A percentile compares a stretch with the other conserved stretches of the same genome.
Evolutionary conservation across 176 grass and related monocot species (phyloP).

Genomic region (Olyra latifolia): DNA sequence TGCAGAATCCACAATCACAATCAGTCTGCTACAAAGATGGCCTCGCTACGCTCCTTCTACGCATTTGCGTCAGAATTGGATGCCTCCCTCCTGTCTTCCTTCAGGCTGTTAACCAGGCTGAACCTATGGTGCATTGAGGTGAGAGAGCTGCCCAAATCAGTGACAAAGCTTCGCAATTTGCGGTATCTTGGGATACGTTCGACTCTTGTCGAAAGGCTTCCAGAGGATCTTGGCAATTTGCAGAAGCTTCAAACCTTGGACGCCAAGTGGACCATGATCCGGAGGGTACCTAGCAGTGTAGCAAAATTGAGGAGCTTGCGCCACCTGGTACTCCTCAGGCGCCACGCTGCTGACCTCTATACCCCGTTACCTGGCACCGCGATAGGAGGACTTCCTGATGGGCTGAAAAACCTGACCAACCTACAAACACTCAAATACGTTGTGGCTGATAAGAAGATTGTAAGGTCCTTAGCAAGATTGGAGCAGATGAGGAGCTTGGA

Average conservation of each 20-base stretch:
- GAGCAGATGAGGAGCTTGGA: conserved; percentile 34
- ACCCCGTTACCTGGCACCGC: not conserved
- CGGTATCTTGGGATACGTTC: conserved; percentile 4
- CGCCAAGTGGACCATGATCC: conserved; percentile 11
- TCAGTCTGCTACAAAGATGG: too few relatives aligned
- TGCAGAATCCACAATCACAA: not conserved
- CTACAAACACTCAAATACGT: conserved; percentile 45
- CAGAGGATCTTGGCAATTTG: conserved; percentile 5
- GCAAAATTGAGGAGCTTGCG: conserved; percentile 21
- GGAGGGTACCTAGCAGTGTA: conserved; percentile 12
- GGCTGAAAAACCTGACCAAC: not conserved
- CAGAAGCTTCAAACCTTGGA: conserved; percentile 37
- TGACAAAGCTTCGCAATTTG: conserved; percentile 27
- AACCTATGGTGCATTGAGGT: not conserved
- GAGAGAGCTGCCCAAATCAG: not conserved
- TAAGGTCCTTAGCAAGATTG: conserved; percentile 4
- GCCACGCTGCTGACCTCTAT: not conserved
- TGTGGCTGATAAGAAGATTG: not conserved
- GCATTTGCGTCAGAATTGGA: not conserved
- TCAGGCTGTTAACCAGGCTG: conserved; percentile 24
- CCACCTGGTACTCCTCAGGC: conserved; percentile 30
- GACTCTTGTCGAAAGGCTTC: conserved; percentile 13
- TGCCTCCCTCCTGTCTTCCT: not conserved
- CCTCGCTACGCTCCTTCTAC: not conserved
- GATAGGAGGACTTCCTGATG: not conserved